Conservation (phyloP, 2,329 filamentous ascomycete species). For the Fusarium temperatum region DNA sequence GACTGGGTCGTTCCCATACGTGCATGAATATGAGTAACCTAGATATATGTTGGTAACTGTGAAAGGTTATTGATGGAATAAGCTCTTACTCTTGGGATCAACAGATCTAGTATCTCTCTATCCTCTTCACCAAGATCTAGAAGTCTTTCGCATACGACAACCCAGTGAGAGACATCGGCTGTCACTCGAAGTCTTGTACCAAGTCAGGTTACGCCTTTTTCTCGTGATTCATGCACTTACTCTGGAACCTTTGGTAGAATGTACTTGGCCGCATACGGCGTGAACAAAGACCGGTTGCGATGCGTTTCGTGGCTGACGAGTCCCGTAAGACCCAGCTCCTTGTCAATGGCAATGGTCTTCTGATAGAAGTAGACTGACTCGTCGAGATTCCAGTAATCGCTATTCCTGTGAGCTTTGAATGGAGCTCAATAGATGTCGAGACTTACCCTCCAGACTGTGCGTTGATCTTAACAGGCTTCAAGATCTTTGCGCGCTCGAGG, state of each 20-base stretch:
- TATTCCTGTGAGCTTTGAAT: accelerated
- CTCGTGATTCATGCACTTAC: not conserved
- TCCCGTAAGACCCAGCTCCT: not conserved
- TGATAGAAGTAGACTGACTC: not conserved
- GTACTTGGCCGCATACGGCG: not conserved
- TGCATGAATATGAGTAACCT: not conserved
- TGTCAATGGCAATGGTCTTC: not conserved
- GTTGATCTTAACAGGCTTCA: not conserved
- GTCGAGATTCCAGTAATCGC: not conserved
- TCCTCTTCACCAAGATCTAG: not conserved
- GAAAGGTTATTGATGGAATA: accelerated
- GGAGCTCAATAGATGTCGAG: accelerated
- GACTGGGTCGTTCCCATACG: not conserved
- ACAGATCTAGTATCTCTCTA: not conserved
- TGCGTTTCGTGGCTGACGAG: not conserved
- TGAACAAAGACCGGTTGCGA: not conserved
- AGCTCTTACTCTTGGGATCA: not conserved
- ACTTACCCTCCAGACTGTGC: not conserved
- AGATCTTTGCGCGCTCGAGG: not conserved
- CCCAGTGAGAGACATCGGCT: not conserved
- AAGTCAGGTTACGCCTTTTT: not conserved
- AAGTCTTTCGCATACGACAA: accelerated
- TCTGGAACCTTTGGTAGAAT: not conserved
- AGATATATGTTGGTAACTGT: accelerated
- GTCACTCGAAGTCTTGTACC: not conserved